These are phyloP conservation scores for Candida dendrica DNA, from an alignment of 805 yeast species.

Conservation along the genomic window DNA sequence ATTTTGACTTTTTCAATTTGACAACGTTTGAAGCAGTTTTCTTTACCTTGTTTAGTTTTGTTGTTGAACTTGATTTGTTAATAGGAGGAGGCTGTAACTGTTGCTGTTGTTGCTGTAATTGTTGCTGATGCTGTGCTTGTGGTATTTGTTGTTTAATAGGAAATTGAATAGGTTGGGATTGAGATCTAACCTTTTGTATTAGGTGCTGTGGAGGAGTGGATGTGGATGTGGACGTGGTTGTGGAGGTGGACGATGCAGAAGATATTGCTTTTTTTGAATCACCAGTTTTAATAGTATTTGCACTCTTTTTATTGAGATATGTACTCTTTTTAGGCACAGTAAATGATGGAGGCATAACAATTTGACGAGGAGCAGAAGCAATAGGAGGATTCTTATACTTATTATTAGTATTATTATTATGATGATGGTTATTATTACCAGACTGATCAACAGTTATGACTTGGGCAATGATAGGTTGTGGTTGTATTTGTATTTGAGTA, in stretches of 20 bases:
- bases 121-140: background rate
- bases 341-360: background rate
- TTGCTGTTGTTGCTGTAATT: background rate
- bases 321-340: background rate
- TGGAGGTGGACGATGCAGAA: no score
- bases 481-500: no score
- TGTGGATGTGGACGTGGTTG: background rate
- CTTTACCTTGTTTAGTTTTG: constrained; percentile 14
- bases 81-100: background rate
- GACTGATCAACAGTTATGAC: background rate
- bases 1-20: constrained; percentile 14
- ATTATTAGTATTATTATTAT: no score
- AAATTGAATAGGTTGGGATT: background rate
- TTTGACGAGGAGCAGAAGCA: background rate
- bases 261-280: no score
- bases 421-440: no score
- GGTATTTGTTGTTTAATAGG: background rate
- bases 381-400: no score
- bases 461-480: background rate
- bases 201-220: background rate
- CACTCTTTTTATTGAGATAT: background rate
- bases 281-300: background rate
- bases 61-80: constrained; percentile 14
- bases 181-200: background rate
- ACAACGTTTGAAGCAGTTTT: constrained; percentile 7